phyloP scores from a whole-genome alignment of 179 eudicot species.

The Monotropa hypopitys region DNA sequence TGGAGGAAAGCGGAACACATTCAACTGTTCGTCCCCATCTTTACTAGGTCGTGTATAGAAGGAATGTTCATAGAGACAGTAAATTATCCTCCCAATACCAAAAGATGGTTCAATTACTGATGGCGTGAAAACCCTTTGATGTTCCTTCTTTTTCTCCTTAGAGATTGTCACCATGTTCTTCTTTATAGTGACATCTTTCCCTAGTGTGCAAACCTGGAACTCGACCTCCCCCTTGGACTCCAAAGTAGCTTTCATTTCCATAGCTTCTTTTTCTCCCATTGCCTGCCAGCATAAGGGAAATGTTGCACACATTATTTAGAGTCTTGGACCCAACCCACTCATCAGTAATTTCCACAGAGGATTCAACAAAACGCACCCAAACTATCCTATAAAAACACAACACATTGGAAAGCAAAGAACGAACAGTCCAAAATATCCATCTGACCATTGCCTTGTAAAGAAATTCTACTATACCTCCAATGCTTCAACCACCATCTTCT shows the following conservation, averaged over 20 bases:
- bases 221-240: slow-evolving; percentile 72
- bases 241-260: slow-evolving; percentile 77
- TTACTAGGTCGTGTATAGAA: slow-evolving; percentile 79
- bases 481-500: slow-evolving; percentile 81
- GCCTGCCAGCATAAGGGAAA: slow-evolving; percentile 31
- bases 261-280: slow-evolving; percentile 80
- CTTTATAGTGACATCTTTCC: slow-evolving; percentile 53
- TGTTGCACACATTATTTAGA: not conserved
- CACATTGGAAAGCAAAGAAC: not conserved
- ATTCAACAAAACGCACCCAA: not conserved
- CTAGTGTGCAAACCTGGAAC: slow-evolving; percentile 68
- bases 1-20: slow-evolving; percentile 85
- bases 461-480: slow-evolving; percentile 41
- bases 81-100: slow-evolving; percentile 88
- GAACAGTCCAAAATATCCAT: not conserved
- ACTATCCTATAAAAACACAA: not conserved
- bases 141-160: slow-evolving; percentile 75
- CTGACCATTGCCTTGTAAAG: not conserved
- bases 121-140: slow-evolving; percentile 86
- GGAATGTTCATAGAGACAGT: slow-evolving; percentile 79
- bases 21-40: slow-evolving; percentile 74
- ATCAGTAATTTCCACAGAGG: too few relatives aligned
- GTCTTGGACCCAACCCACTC: not conserved
- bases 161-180: slow-evolving; percentile 67
- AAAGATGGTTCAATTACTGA: slow-evolving; percentile 94